A percentile compares a stretch with the other conserved stretches of the same genome.
Conservation (phyloP, 2,329 filamentous ascomycete genomes). For the Ophiostoma novo-ulmi region DNA sequence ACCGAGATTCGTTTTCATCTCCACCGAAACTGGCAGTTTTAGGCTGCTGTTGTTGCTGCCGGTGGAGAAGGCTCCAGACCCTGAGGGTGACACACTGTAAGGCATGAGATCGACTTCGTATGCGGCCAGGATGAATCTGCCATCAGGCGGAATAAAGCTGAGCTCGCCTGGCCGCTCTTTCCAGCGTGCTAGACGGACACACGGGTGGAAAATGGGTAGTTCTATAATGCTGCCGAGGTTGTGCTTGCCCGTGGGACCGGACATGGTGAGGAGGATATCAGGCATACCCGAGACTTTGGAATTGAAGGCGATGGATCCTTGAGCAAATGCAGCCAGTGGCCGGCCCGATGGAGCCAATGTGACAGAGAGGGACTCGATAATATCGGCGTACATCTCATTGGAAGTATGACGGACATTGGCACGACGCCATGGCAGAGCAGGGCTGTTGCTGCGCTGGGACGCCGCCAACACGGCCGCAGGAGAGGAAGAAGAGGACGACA, state of each 20-base stretch:
- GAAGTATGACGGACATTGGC: conserved; percentile 92
- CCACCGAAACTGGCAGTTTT: conserved; percentile 74
- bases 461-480: conserved; percentile 35
- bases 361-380: conserved; percentile 83
- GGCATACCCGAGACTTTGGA: conserved; percentile 92
- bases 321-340: conserved; percentile 77
- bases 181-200: conserved; percentile 86
- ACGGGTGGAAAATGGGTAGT: conserved; percentile 91
- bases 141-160: conserved; percentile 94
- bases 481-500: conserved; percentile 24
- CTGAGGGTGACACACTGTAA: conserved; percentile 33
- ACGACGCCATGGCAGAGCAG: conserved; percentile 76
- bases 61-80: background rate
- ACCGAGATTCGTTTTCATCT: conserved; percentile 77
- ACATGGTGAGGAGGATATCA: conserved; percentile 76
- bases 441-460: conserved; percentile 38
- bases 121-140: conserved; percentile 84
- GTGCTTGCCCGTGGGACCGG: conserved; percentile 74
- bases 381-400: conserved; percentile 94
- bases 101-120: conserved; percentile 88
- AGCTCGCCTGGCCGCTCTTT: conserved; percentile 81
- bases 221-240: conserved; percentile 71
- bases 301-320: conserved; percentile 91
- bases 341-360: conserved; percentile 87
- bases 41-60: conserved; percentile 49